phyloP scores from a whole-genome alignment of 2,329 filamentous ascomycete species.

The Colletotrichum horii region DNA sequence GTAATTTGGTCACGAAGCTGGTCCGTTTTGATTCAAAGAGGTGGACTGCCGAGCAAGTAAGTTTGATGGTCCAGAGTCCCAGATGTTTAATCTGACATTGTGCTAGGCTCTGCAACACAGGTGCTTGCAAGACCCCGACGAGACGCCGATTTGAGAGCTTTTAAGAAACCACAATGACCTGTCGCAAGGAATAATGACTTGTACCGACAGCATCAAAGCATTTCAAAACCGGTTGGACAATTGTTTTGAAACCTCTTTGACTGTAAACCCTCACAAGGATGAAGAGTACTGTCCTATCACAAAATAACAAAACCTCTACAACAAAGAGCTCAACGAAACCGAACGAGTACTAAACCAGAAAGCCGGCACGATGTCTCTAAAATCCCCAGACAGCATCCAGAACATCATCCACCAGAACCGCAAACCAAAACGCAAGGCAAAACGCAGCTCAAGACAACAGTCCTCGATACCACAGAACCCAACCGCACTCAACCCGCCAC shows the following conservation, averaged over 20 bases:
- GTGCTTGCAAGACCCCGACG: background rate
- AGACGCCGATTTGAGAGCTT: background rate
- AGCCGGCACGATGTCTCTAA: background rate
- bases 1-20: conserved; percentile 69
- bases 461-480: background rate
- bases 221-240: background rate
- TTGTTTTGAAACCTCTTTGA: background rate
- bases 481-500: background rate
- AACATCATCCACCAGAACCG: background rate
- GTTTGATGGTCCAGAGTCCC: background rate
- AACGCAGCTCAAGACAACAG: background rate
- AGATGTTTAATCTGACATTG: background rate
- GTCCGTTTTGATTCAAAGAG: conserved; percentile 77
- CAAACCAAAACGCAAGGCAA: background rate
- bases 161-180: background rate
- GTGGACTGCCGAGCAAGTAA: conserved; percentile 62
- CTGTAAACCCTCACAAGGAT: background rate
- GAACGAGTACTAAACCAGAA: background rate
- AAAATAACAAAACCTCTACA: background rate
- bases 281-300: background rate
- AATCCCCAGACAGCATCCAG: background rate
- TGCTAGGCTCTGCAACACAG: conserved; percentile 15
- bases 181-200: background rate
- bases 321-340: background rate
- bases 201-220: background rate